Evolutionary conservation across 805 yeast species (phyloP).

Genomic region (Yamadazyma akitaensis): DNA sequence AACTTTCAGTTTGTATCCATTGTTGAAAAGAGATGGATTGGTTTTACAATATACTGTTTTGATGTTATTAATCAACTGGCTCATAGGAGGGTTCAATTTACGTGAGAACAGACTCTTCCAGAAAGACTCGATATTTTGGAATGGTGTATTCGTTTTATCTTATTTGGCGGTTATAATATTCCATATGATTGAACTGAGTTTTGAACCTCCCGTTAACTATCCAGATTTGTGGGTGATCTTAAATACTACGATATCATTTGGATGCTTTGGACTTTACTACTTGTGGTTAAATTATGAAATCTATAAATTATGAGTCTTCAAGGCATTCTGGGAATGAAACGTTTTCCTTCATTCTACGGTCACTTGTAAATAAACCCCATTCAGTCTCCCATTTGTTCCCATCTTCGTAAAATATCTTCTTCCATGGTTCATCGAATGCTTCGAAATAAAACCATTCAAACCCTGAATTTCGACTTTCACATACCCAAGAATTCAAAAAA

Average conservation of each 20-base stretch:
- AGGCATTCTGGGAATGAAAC: slow-evolving; percentile 37
- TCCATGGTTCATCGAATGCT: slow-evolving; percentile 76
- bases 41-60: slow-evolving; percentile 66
- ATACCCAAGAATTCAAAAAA: slow-evolving; percentile 52
- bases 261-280: slow-evolving; percentile 72
- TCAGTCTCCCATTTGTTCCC: slow-evolving; percentile 61
- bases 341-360: slow-evolving; percentile 44
- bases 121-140: slow-evolving; percentile 23
- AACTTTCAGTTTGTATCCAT: slow-evolving; percentile 83
- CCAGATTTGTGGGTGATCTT: slow-evolving; percentile 87
- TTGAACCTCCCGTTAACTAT: slow-evolving; percentile 53
- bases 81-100: slow-evolving; percentile 23
- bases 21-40: slow-evolving; percentile 72
- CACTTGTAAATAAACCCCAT: slow-evolving; percentile 61
- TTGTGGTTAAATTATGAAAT: slow-evolving; percentile 69
- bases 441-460: slow-evolving; percentile 59
- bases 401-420: slow-evolving; percentile 46
- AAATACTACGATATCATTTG: slow-evolving; percentile 72
- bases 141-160: slow-evolving; percentile 22
- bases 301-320: slow-evolving; percentile 15
- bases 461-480: slow-evolving; percentile 34
- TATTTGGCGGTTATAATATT: slow-evolving; percentile 45
- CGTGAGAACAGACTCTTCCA: slow-evolving; percentile 19
- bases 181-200: slow-evolving; percentile 51
- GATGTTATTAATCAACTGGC: slow-evolving; percentile 49